Conservation (phyloP, 495 filamentous ascomycete species). For the Schizothecium vesticola region DNA sequence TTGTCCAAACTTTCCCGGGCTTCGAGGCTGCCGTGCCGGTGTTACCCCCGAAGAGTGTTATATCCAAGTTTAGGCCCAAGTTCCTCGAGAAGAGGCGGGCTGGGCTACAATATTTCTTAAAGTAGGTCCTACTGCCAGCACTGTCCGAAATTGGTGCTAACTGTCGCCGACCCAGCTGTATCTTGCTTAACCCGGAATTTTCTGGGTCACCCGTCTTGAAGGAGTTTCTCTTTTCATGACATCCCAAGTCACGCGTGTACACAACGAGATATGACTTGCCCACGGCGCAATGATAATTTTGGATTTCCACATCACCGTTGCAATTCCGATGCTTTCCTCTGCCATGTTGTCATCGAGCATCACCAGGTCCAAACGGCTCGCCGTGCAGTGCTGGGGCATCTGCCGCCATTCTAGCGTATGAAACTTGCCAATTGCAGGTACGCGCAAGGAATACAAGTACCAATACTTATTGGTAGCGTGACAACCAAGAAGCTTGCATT, state of each 20-base stretch:
- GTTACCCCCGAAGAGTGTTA: constrained; percentile 51
- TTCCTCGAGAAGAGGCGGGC: constrained; percentile 50
- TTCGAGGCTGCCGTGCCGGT: constrained; percentile 51
- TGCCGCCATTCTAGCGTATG: not conserved
- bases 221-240: constrained; percentile 52
- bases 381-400: not conserved
- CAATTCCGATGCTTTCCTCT: not conserved
- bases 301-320: not conserved
- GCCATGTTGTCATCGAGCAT: not conserved
- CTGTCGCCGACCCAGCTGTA: constrained; percentile 35
- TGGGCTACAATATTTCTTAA: constrained; percentile 52
- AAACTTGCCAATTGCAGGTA: not conserved
- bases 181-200: constrained; percentile 53
- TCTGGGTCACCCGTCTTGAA: constrained; percentile 51
- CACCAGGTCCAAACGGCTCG: not conserved
- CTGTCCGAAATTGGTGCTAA: not conserved
- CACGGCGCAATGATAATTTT: constrained; percentile 28
- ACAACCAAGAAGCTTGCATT: not conserved
- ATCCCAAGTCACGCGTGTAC: not conserved
- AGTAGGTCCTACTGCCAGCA: constrained; percentile 30
- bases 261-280: not conserved
- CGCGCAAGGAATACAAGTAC: not conserved
- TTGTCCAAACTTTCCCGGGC: constrained; percentile 49
- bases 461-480: not conserved
- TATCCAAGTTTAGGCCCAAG: constrained; percentile 47